Base-by-base conservation (phyloP, 1,284 basidiomycete species). In the Malassezia obtusa region DNA sequence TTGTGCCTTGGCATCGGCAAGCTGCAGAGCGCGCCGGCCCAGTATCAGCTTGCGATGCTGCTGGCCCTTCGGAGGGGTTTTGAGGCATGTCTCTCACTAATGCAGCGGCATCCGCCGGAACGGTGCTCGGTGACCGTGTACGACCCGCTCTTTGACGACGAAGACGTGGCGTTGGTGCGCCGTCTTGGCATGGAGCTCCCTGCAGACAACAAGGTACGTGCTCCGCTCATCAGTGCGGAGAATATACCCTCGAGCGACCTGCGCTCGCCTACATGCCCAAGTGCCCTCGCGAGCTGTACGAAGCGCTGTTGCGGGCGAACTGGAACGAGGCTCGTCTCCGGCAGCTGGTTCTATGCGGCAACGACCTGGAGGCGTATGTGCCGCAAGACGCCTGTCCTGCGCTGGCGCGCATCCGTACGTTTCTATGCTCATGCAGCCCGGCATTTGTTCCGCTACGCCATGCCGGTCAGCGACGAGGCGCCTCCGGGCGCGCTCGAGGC, bases 251-350 rank as follows among this genome's bases (percentile, higher is more conserved):
- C 4, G 17, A 47, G n/a, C 22, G 25, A 7, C 45, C 55, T 7
- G 58, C 58, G 17, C 26, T 62, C 4, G 45, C 54, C 7, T 62
- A 57, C 30, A 62, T 62, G 60, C 60, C 60, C 1, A 60, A 58
- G 26, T 62, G 60, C 37, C 53, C 59, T 11, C 40, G 41, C 17
- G 45, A 47, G 28, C 40, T 62, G 19, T 62, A 62, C 45, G 60
- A 62, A 22, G 46, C 44, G 10, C 24, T 62, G 4, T 30, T 62
- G 17, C 49, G 52, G 14, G 45, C 59, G 1, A 62, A 62, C 31
- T 62, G 60, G 60, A 45, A 12, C 6, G n/a, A 14, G 12, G 45
- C 40, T 12, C 28, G 17, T 24, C 32, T 61, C 4, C 31, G 17
- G 9, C 30, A 22, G 14, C 17, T 61, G 0, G 36, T 53, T 2